These are phyloP conservation scores for Trifolium repens DNA, from an alignment of 306 rosid species.

Conservation along the genomic window DNA sequence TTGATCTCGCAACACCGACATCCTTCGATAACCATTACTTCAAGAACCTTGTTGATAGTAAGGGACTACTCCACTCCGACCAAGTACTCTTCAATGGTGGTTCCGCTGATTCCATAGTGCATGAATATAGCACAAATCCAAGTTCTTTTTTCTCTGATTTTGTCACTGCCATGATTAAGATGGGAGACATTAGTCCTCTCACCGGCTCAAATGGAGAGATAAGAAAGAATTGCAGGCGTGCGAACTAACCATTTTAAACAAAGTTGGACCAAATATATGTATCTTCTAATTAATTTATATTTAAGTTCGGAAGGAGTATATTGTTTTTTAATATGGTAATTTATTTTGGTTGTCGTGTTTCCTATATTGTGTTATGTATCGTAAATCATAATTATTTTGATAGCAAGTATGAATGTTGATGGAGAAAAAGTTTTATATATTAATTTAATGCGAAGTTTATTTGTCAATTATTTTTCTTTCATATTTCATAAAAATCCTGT, in stretches of 20 bases:
- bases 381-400: not conserved
- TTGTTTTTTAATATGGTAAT: not conserved
- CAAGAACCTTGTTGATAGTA: conserved; percentile 64
- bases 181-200: conserved; percentile 85
- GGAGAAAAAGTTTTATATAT: not conserved
- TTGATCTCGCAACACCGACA: conserved; percentile 66
- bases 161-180: conserved; percentile 67
- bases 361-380: not conserved
- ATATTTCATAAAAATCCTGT: no score
- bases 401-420: not conserved
- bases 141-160: conserved; percentile 62
- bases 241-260: conserved; percentile 43
- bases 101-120: conserved; percentile 69
- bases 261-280: not conserved
- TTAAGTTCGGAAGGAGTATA: not conserved
- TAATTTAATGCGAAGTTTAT: not conserved
- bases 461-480: not conserved
- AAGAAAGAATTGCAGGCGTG: conserved; percentile 72
- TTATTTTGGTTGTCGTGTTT: not conserved
- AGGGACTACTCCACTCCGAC: conserved; percentile 88
- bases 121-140: conserved; percentile 41
- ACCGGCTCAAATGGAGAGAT: conserved; percentile 82
- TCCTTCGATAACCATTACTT: conserved; percentile 72
- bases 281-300: not conserved
- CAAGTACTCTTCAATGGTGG: conserved; percentile 80